Evolutionary conservation across 2,329 filamentous ascomycete species (phyloP).

Genomic region (Penicillium sp.): DNA sequence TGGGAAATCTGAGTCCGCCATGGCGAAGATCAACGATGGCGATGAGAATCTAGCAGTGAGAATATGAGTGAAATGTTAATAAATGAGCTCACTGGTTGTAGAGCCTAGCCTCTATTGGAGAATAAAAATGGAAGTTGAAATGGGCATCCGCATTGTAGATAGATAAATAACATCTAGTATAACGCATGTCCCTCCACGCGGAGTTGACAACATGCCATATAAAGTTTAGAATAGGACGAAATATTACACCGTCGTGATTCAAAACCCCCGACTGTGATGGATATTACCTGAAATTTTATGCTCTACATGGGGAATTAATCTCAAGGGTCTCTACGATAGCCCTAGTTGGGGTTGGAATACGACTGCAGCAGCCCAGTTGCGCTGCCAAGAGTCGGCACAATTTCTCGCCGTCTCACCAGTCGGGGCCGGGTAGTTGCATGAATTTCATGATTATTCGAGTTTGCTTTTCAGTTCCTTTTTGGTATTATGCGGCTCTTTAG

Average conservation of each 20-base stretch:
- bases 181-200: conserved; percentile 1
- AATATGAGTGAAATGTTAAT: neutral
- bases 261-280: neutral
- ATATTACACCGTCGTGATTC: conserved; percentile 5
- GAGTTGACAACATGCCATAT: neutral
- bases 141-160: neutral
- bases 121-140: neutral
- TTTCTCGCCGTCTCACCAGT: conserved; percentile 13
- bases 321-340: neutral
- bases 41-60: neutral
- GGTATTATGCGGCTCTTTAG: neutral
- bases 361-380: neutral
- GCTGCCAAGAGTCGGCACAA: conserved; percentile 22
- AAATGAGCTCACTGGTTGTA: too few species aligned
- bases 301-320: neutral
- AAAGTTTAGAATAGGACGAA: conserved; percentile 10
- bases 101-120: neutral
- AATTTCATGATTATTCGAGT: neutral
- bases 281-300: neutral
- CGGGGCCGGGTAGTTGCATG: conserved; percentile 8
- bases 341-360: neutral
- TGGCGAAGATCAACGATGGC: neutral
- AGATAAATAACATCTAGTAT: neutral
- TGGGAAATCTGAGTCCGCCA: conserved; percentile 11
- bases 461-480: neutral